phyloP scores from a whole-genome alignment of 176 grass and related monocot species.

The Eragrostis nindensis region DNA sequence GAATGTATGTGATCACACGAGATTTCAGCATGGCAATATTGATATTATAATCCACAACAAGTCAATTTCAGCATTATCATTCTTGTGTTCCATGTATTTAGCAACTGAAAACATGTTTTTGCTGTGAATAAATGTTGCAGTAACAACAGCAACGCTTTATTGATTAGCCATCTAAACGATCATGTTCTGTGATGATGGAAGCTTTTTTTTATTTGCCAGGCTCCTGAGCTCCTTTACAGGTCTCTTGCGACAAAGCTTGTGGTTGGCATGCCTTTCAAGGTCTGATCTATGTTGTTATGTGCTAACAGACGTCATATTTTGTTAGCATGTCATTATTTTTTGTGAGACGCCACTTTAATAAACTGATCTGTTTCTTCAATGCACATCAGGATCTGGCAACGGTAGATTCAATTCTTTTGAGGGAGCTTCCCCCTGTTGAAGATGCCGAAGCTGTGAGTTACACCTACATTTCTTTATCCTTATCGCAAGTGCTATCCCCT shows the following conservation, averaged over 20 bases:
- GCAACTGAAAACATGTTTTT: constrained; percentile 14
- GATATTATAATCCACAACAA: constrained; percentile 25
- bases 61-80: not conserved
- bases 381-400: constrained; percentile 87
- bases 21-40: not conserved
- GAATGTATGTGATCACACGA: constrained; percentile 13
- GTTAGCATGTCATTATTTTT: not conserved
- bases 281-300: constrained; percentile 51
- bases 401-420: constrained; percentile 97
- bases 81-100: constrained; percentile 16
- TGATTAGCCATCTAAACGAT: constrained; percentile 23
- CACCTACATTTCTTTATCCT: constrained; percentile 21
- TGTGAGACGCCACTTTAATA: constrained; percentile 34
- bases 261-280: constrained; percentile 99
- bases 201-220: constrained; percentile 49
- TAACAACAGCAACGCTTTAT: not conserved
- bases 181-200: constrained; percentile 36
- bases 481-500: not conserved
- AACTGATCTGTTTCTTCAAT: constrained; percentile 40
- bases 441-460: constrained; percentile 80
- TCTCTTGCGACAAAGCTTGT: constrained; percentile 90
- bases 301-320: not conserved
- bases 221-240: constrained; percentile 78
- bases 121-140: not conserved
- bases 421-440: constrained; percentile 88